Evolutionary conservation across 257 asterid genomes (phyloP).

Genomic region (Pogostemon cablin): DNA sequence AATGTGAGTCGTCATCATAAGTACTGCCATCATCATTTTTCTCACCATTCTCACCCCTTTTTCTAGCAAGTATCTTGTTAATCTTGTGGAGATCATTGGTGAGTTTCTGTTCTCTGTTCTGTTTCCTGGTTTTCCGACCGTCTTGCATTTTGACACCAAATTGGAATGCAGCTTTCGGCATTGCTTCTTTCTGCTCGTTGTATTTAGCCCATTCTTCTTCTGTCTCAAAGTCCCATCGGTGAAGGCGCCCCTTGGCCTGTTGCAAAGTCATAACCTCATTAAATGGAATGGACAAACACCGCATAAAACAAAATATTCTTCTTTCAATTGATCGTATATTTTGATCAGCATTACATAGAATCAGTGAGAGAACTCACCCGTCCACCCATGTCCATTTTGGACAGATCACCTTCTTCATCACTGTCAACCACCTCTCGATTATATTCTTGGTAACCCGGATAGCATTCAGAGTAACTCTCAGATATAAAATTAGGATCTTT

Average conservation of each 20-base stretch:
- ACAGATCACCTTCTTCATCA: constrained; percentile 91
- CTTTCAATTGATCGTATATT: too few relatives aligned
- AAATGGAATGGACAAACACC: not conserved
- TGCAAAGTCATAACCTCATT: constrained; percentile 6
- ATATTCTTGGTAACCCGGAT: constrained; percentile 97
- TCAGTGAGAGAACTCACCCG: constrained; percentile 60
- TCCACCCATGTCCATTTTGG: constrained; percentile 99
- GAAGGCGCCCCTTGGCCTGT: constrained; percentile 98
- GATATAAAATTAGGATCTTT: constrained; percentile 97
- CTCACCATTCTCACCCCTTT: constrained; percentile 78
- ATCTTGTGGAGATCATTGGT: constrained; percentile 95
- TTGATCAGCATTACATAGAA: not conserved
- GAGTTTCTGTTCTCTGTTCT: constrained; percentile 94
- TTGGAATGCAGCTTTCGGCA: constrained; percentile 99
- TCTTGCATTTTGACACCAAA: constrained; percentile 99
- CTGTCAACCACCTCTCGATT: constrained; percentile 95
- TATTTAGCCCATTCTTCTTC: constrained; percentile 99
- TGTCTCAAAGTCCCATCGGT: constrained; percentile 98
- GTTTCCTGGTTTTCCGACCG: constrained; percentile 95
- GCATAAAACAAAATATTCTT: too few relatives aligned
- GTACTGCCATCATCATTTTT: constrained; percentile 45
- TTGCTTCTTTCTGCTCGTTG: constrained; percentile 99
- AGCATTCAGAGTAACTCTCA: constrained; percentile 98
- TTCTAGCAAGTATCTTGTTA: constrained; percentile 76
- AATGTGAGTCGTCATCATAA: constrained; percentile 72